Evolutionary conservation across 352 stramenopile species (phyloP).

Genomic region (Aphanomyces astaci): DNA sequence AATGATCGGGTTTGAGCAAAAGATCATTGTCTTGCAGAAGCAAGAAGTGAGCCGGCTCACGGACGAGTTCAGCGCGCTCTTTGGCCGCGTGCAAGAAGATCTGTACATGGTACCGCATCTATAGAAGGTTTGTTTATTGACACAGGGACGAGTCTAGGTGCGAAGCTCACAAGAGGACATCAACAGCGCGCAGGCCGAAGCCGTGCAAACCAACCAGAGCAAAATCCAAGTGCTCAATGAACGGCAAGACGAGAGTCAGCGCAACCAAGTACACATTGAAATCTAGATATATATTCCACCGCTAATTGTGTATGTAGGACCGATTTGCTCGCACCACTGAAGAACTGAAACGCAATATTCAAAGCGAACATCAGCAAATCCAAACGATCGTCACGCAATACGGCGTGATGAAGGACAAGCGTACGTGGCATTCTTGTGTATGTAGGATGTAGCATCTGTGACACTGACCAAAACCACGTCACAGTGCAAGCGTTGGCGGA

Average conservation of each 20-base stretch:
- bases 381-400: constrained; percentile 18
- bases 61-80: constrained; percentile 18
- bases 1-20: constrained; percentile 62
- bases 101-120: constrained; percentile 9
- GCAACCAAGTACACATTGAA: constrained; percentile 9
- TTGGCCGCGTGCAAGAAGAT: constrained; percentile 15
- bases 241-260: constrained; percentile 6
- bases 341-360: constrained; percentile 18
- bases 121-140: background rate
- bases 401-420: constrained; percentile 22
- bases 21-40: constrained; percentile 17
- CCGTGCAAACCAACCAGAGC: constrained; percentile 13
- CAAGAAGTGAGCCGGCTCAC: constrained; percentile 11
- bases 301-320: background rate
- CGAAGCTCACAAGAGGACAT: constrained; percentile 57
- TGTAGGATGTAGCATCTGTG: background rate
- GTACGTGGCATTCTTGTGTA: background rate
- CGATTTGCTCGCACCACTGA: constrained; percentile 11
- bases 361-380: constrained; percentile 19
- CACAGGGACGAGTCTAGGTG: background rate
- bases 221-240: constrained; percentile 17
- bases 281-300: no score
- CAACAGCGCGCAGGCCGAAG: constrained; percentile 63
- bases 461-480: no score
- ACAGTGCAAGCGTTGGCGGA: constrained; percentile 19